phyloP scores from a whole-genome alignment of 2,329 filamentous ascomycete genomes.

The Verticillium nonalfalfae region DNA sequence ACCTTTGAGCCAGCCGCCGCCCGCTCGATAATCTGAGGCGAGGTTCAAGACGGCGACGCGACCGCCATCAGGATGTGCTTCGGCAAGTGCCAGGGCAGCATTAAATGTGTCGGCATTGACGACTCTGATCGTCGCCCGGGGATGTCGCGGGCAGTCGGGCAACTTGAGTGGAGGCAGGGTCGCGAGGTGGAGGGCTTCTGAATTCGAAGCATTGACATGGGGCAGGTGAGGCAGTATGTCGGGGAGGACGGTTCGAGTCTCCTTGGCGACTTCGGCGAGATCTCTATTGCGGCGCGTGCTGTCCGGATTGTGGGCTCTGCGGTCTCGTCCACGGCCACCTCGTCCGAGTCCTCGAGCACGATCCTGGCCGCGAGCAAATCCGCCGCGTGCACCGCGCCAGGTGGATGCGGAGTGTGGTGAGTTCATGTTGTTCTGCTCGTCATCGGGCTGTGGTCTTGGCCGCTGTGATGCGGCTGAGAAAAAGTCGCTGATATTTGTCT shows the following conservation, averaged over 20 bases:
- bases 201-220: slow-evolving; percentile 25
- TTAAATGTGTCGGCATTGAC: slow-evolving; percentile 53
- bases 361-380: not conserved
- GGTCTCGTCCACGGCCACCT: not conserved
- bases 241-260: slow-evolving; percentile 41
- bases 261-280: slow-evolving; percentile 35
- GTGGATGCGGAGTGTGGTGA: not conserved
- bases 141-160: slow-evolving; percentile 33
- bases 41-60: slow-evolving; percentile 59
- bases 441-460: not conserved
- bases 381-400: not conserved
- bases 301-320: slow-evolving; percentile 6
- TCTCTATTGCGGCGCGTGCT: slow-evolving; percentile 8
- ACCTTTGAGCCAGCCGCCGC: slow-evolving; percentile 59
- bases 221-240: slow-evolving; percentile 37
- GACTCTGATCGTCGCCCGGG: slow-evolving; percentile 33
- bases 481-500: slow-evolving; percentile 4
- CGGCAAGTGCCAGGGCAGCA: slow-evolving; percentile 37
- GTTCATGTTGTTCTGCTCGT: not conserved
- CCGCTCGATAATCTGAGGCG: slow-evolving; percentile 49
- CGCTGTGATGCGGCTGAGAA: slow-evolving; percentile 1
- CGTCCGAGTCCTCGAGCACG: not conserved
- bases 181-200: slow-evolving; percentile 29
- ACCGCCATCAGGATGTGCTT: slow-evolving; percentile 13
- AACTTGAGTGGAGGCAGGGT: slow-evolving; percentile 30